phyloP scores from a whole-genome alignment of 225 moss, liverwort and hornwort genomes.

The Takakia lepidozioides region DNA sequence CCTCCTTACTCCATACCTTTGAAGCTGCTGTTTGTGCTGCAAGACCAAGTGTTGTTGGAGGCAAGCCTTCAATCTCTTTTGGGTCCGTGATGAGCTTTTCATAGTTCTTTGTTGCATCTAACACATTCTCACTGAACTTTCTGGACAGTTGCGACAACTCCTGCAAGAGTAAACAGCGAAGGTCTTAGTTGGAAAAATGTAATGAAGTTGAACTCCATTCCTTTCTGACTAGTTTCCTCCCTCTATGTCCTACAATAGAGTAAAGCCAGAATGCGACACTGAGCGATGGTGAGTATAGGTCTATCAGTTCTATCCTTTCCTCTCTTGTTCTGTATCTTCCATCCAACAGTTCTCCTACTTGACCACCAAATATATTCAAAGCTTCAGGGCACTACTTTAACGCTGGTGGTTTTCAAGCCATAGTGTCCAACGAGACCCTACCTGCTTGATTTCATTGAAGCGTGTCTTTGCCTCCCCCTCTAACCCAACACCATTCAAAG shows the following conservation, averaged over 20 bases:
- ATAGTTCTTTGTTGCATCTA: conserved; percentile 53
- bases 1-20: conserved; percentile 14
- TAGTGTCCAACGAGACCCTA: too few species aligned
- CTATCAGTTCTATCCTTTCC: too few species aligned
- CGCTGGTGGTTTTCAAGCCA: background rate
- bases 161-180: conserved; percentile 17
- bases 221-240: too few species aligned
- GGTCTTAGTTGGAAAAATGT: too few species aligned
- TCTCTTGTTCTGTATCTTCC: too few species aligned
- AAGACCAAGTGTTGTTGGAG: conserved; percentile 38
- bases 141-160: conserved; percentile 41
- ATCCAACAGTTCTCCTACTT: too few species aligned
- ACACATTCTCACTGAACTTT: conserved; percentile 46
- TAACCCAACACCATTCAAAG: conserved; percentile 44
- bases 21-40: conserved; percentile 46
- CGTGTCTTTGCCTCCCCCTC: conserved; percentile 35
- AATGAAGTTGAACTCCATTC: too few species aligned
- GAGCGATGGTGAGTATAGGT: too few species aligned
- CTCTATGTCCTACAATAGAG: too few species aligned
- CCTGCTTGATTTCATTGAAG: conserved; percentile 51
- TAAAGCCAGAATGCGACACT: too few species aligned
- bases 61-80: conserved; percentile 44
- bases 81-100: conserved; percentile 34
- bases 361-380: too few species aligned
- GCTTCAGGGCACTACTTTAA: too few species aligned